These are phyloP conservation scores for Begonia fuchsioides DNA, from an alignment of 306 rosid species.

Conservation along the genomic window DNA sequence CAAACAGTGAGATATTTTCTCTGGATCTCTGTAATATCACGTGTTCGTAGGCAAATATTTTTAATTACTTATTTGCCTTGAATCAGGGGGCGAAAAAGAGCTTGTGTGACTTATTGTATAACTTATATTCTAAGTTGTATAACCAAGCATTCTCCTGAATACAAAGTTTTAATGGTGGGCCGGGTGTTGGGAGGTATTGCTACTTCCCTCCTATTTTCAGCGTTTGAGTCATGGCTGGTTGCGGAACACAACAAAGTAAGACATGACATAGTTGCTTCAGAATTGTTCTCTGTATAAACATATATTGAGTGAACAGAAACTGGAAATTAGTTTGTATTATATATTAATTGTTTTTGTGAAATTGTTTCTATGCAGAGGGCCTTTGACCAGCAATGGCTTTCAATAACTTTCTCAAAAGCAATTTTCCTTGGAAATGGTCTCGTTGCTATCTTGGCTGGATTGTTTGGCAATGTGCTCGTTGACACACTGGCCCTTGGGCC, in stretches of 20 bases:
- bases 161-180: constrained; percentile 83
- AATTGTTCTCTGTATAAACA: too few species aligned
- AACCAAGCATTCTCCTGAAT: constrained; percentile 93
- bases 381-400: constrained; percentile 92
- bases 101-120: constrained; percentile 82
- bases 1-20: constrained; percentile 62
- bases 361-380: constrained; percentile 46
- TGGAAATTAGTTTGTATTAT: background rate
- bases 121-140: constrained; percentile 84
- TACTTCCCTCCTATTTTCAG: constrained; percentile 89
- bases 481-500: constrained; percentile 78
- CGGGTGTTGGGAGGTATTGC: constrained; percentile 96
- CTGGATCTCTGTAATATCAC: background rate
- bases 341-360: background rate
- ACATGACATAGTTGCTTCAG: too few species aligned
- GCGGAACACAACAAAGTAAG: constrained; percentile 95
- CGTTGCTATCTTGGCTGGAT: constrained; percentile 69
- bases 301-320: too few species aligned
- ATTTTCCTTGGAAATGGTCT: constrained; percentile 93
- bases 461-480: constrained; percentile 85
- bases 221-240: constrained; percentile 98
- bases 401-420: constrained; percentile 83
- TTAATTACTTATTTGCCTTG: background rate
- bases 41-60: background rate
- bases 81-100: constrained; percentile 96